Conservation (phyloP, 2,329 filamentous ascomycete species). For the Teratosphaeriaceae sp. region DNA sequence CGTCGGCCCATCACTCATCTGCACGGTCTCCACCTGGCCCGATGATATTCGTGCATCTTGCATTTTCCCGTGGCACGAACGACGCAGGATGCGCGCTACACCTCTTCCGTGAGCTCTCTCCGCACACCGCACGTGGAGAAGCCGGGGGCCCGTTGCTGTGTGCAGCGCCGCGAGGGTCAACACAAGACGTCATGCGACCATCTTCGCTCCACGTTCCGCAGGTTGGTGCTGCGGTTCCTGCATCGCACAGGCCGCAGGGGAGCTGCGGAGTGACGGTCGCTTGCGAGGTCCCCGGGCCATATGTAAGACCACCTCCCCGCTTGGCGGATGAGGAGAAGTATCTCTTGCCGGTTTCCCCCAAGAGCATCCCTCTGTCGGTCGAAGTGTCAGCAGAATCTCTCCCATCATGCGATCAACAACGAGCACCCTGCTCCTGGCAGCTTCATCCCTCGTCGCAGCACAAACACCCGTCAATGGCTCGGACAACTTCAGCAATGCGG, state of each 20-base stretch:
- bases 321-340: too few species aligned
- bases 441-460: conserved; percentile 15
- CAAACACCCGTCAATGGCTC: conserved; percentile 12
- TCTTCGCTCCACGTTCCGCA: conserved; percentile 4
- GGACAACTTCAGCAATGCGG: conserved; percentile 3
- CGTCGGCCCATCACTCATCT: not conserved
- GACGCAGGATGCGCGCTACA: not conserved
- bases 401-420: conserved; percentile 10
- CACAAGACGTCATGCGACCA: conserved; percentile 1
- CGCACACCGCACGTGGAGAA: conserved; percentile 4
- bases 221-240: conserved; percentile 4
- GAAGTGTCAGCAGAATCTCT: not conserved
- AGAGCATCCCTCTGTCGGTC: too few species aligned
- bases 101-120: not conserved
- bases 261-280: conserved; percentile 1
- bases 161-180: not conserved
- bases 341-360: too few species aligned
- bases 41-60: not conserved
- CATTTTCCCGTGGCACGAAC: not conserved
- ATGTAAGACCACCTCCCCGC: too few species aligned
- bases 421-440: conserved; percentile 17
- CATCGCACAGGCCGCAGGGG: not conserved
- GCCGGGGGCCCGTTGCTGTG: not conserved
- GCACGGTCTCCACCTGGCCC: not conserved
- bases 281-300: conserved; percentile 1